A percentile compares a stretch with the other conserved stretches of the same genome.
These are phyloP conservation scores for Penicillium psychrofluorescens DNA, from an alignment of 495 filamentous ascomycete species.

Conservation along the genomic window DNA sequence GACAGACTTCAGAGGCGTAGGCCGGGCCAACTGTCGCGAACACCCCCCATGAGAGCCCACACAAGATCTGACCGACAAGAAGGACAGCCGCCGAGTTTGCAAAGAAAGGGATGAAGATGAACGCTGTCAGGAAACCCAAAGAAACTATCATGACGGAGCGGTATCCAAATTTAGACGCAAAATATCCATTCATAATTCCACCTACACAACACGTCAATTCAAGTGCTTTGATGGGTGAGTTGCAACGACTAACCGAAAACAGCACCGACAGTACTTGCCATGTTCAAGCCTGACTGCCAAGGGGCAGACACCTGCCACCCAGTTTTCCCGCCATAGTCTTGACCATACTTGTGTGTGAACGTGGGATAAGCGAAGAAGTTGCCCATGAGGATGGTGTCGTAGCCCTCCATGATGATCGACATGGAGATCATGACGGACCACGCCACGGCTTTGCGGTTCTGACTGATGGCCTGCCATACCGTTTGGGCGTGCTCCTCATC, in stretches of 20 bases:
- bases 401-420: constrained; percentile 46
- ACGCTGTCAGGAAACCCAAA: constrained; percentile 34
- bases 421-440: constrained; percentile 41
- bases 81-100: constrained; percentile 32
- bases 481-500: constrained; percentile 27
- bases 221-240: background rate
- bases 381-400: constrained; percentile 39
- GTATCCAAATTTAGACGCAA: constrained; percentile 41
- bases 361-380: constrained; percentile 31
- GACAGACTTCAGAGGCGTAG: constrained; percentile 58
- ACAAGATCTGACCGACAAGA: constrained; percentile 35
- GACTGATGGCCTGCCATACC: constrained; percentile 23
- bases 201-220: constrained; percentile 6
- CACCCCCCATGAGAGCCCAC: constrained; percentile 44
- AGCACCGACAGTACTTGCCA: constrained; percentile 26
- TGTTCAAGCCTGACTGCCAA: constrained; percentile 30
- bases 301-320: constrained; percentile 24
- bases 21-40: constrained; percentile 51
- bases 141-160: constrained; percentile 32
- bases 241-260: constrained; percentile 18
- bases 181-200: constrained; percentile 34
- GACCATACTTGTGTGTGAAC: constrained; percentile 32
- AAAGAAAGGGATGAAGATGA: constrained; percentile 51
- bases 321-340: constrained; percentile 9
- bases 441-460: constrained; percentile 41